Evolutionary conservation across 352 stramenopile genomes (phyloP).

Genomic region (Blastocystis sp.): DNA sequence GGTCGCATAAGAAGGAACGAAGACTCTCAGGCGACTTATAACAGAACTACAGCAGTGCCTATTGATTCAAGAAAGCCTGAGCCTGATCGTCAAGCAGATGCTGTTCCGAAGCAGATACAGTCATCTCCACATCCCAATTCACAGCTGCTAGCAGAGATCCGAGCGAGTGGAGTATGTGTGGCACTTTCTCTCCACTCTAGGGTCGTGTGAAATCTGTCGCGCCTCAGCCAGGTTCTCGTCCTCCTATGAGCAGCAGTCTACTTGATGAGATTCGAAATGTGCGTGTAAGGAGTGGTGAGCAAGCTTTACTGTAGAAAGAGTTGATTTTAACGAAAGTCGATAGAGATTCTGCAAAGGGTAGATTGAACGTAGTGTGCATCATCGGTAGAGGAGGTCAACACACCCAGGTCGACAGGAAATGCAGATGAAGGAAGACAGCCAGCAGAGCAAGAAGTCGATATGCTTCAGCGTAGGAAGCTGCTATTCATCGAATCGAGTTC

Average conservation of each 20-base stretch:
- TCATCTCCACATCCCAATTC: background rate
- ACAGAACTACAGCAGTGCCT: no score
- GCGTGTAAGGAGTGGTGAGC: background rate
- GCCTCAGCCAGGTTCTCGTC: background rate
- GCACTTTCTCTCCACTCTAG: background rate
- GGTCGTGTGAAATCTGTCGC: background rate
- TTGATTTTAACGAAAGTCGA: background rate
- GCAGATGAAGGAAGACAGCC: background rate
- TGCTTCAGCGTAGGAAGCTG: conserved; percentile 29
- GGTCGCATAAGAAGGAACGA: background rate
- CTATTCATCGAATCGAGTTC: background rate
- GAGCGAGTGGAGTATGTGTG: background rate
- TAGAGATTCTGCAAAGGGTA: background rate
- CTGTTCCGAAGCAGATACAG: background rate
- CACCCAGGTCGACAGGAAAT: background rate
- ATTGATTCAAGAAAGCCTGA: no score
- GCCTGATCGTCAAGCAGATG: no score
- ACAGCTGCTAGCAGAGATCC: background rate
- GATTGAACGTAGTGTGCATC: no score
- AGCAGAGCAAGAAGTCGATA: background rate
- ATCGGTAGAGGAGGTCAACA: no score
- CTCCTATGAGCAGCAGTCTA: background rate
- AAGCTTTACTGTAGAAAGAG: background rate
- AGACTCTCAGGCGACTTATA: background rate
- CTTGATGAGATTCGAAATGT: background rate